These are phyloP conservation scores for Boletus tomentosulus DNA, from an alignment of 768 basidiomycete genomes.

Conservation along the genomic window DNA sequence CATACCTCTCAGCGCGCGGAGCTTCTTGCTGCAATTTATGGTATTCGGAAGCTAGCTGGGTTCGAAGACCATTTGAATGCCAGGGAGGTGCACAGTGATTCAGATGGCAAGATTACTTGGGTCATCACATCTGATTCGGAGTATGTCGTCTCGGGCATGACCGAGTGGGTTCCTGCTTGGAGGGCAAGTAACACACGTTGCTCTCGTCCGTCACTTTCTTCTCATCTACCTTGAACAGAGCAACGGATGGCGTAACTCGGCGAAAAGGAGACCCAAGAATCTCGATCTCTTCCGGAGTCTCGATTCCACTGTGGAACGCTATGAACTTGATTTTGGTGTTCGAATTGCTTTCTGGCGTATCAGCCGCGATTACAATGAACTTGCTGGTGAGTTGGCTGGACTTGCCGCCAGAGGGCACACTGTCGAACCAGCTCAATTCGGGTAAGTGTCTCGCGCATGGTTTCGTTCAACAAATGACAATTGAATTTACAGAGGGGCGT, in stretches of 20 bases:
- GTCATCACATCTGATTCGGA: constrained; percentile 34
- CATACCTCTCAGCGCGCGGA: constrained; percentile 34
- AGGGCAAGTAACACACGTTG: constrained; percentile 14
- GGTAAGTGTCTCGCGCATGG: neutral
- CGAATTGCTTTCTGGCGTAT: constrained; percentile 15
- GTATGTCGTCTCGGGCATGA: constrained; percentile 34
- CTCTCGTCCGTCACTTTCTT: neutral
- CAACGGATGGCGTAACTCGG: constrained; percentile 9
- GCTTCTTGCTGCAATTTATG: constrained; percentile 30
- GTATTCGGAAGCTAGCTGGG: constrained; percentile 15
- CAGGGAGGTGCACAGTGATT: neutral
- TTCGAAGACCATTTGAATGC: neutral
- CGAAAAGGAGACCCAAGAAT: constrained; percentile 12
- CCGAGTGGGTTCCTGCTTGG: constrained; percentile 35
- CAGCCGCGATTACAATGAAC: constrained; percentile 8
- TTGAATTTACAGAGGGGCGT: neutral
- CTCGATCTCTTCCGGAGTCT: constrained; percentile 15
- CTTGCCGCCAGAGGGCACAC: constrained; percentile 4
- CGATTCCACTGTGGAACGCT: neutral
- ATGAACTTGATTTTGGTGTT: constrained; percentile 6
- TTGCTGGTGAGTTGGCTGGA: constrained; percentile 11
- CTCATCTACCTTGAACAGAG: neutral
- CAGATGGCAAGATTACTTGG: constrained; percentile 2
- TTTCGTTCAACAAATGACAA: neutral
- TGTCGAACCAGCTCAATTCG: neutral